Percentiles rank a stretch among this genome's conserved stretches.
These are phyloP conservation scores for Kazachstania psychrophila DNA, from an alignment of 805 yeast genomes.

Conservation along the genomic window DNA sequence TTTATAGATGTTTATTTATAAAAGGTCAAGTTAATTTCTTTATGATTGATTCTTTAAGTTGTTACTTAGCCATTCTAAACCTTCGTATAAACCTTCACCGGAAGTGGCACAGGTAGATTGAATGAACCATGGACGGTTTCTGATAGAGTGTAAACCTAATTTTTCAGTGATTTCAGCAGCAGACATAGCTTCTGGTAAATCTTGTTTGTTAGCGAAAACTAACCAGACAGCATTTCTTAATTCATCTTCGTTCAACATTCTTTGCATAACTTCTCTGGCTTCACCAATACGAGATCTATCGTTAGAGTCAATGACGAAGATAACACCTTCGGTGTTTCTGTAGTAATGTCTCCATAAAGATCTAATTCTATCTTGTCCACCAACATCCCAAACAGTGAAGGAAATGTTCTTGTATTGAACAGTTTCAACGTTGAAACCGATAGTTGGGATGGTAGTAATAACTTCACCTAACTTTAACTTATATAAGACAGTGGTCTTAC, in stretches of 20 bases:
- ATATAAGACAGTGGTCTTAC: conserved; percentile 94
- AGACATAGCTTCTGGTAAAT: conserved; percentile 97
- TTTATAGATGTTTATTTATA: too few relatives aligned
- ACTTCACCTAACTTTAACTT: conserved; percentile 93
- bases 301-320: conserved; percentile 94
- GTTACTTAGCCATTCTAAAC: conserved; percentile 93
- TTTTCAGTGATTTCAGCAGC: conserved; percentile 98
- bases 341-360: conserved; percentile 98
- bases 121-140: conserved; percentile 99
- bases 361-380: conserved; percentile 99
- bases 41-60: conserved; percentile 68
- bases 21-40: too few relatives aligned
- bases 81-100: conserved; percentile 97
- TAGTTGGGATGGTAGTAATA: conserved; percentile 92
- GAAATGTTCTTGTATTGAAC: conserved; percentile 95
- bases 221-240: conserved; percentile 91
- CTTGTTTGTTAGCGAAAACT: conserved; percentile 97
- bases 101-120: conserved; percentile 99
- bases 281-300: conserved; percentile 97
- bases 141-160: conserved; percentile 90
- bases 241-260: conserved; percentile 97
- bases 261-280: conserved; percentile 96
- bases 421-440: conserved; percentile 95
- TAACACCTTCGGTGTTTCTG: conserved; percentile 98
- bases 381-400: conserved; percentile 98